Evolutionary conservation across 495 filamentous ascomycete species (phyloP), one percentile per base, ranked within the genome.

Genomic region (Chaetomium cochliodes): DNA sequence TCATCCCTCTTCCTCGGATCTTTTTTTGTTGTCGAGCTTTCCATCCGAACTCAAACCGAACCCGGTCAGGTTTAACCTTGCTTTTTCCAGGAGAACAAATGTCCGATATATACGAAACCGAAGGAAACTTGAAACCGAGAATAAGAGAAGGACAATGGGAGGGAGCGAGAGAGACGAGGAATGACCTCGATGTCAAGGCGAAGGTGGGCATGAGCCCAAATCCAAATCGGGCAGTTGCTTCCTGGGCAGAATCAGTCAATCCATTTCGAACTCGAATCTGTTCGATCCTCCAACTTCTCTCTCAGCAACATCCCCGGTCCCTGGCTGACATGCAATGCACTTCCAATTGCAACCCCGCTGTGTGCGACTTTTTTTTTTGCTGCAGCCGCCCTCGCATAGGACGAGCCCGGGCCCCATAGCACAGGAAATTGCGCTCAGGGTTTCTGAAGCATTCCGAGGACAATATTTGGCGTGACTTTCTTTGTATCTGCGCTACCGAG

Each of bases 371-470:
- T 13, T 16, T 44, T 28, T 13, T 16, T 30, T 50, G 42, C 57
- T 60, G 42, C 57, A 49, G 26, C 57, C 26, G 57, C 57, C 57
- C 44, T 49, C 42, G 28, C 57, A 49, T 44, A 23, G 46, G 46
- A 55, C 3, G n/a, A 22, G 53, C 18, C 9, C 53, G 5, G 53
- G 52, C 28, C 2, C n/a, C 53, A 55, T 39, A 16, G 30, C 28
- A 25, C 30, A 25, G 30, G 26, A 55, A 20, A 55, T n/a, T 44
- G 41, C 41, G 41, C 18, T 18, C 41, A 44, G 41, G 41, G 41
- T 11, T 18, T 18, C 13, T n/a, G 41, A 44, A 18, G 41, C 41
- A 44, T 44, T 44, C 33, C 33, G 33, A 37, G 33, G 33, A 37
- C 33, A 37, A 37, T 37, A 37, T 11, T 37, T 12, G 11, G 5